Evolutionary conservation across 176 grass and related monocot species (phyloP).

Genomic region (Luzula sylvatica): DNA sequence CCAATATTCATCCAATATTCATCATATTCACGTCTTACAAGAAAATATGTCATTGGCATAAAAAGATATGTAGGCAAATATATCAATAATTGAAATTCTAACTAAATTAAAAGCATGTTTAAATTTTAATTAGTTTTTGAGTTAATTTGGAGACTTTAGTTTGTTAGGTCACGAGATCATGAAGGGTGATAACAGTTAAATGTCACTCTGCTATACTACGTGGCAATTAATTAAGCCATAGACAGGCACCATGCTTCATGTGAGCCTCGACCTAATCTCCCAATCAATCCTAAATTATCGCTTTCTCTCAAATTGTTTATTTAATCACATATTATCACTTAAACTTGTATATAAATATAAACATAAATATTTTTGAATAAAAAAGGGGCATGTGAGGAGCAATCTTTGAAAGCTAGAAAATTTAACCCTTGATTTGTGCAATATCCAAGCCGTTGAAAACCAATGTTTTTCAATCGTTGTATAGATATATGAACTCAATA

Average conservation of each 20-base stretch:
- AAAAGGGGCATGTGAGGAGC: no score
- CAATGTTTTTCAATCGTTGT: no score
- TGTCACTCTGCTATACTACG: neutral
- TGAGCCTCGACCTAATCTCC: neutral
- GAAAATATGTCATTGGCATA: neutral
- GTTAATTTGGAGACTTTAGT: neutral
- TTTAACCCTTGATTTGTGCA: no score
- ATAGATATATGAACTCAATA: no score
- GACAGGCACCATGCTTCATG: neutral
- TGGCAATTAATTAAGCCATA: slow-evolving; percentile 1
- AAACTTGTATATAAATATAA: no score
- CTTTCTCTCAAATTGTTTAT: no score
- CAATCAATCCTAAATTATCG: neutral
- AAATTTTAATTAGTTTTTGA: neutral
- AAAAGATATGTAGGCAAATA: neutral
- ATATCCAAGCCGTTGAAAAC: no score
- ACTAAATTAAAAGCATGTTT: neutral
- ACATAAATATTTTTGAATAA: no score
- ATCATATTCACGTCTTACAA: neutral
- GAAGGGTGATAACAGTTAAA: slow-evolving; percentile 10
- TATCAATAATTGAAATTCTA: neutral
- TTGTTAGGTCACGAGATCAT: slow-evolving; percentile 9
- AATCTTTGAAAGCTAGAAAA: no score
- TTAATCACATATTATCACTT: no score
- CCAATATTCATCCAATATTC: neutral